Evolutionary conservation across 2,329 filamentous ascomycete genomes (phyloP), one percentile per base, ranked within the genome.

Genomic region (Neoascochyta sp.): DNA sequence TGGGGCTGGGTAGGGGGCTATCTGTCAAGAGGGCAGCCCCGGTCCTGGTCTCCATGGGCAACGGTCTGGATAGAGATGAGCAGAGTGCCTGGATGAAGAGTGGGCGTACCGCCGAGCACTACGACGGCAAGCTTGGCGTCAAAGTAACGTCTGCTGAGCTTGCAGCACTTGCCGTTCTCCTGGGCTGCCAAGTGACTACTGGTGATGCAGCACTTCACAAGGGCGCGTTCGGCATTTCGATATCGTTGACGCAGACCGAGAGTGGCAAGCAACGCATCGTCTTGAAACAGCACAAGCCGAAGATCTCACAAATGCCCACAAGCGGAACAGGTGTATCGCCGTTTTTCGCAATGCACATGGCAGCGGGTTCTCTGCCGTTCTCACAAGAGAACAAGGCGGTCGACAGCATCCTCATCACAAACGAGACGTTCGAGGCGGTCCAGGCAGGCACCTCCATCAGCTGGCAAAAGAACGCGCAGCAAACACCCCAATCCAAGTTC

Each of bases 271-370:
- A 47, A 17, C 42, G 47, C 9, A 29, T 61, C 7, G 44, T 45
- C 1, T 42, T 62, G 10, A 34, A 24, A 17, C 43, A 49, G 17
- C 45, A 52, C 22, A 56, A 48, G 21, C 50, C 43, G 8, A 45
- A 32, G 11, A 40, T 47, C 15, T 34, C 46, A 2, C 53, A 59
- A 18, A 37, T 44, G 12, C 46, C 50, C 2, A 33, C 49, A 1
- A 39, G 30, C 17, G 50, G 51, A 15, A 52, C 52, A 1, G 38
- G 50, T 6, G 47, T 50, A 24, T 61, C 54, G n/a, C 39, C 45
- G 4, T 41, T 61, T 6, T 53, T 45, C 29, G 54, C 57, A 22
- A 62, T 60, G 31, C 57, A 62, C 24, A 29, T 61, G 7, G 53
- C 54, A 7, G 46, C 42, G 7, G 54, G 57, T 22, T 54, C 51